These are phyloP conservation scores for Botrytis tulipae DNA, from an alignment of 2,329 filamentous ascomycete genomes.

Conservation along the genomic window DNA sequence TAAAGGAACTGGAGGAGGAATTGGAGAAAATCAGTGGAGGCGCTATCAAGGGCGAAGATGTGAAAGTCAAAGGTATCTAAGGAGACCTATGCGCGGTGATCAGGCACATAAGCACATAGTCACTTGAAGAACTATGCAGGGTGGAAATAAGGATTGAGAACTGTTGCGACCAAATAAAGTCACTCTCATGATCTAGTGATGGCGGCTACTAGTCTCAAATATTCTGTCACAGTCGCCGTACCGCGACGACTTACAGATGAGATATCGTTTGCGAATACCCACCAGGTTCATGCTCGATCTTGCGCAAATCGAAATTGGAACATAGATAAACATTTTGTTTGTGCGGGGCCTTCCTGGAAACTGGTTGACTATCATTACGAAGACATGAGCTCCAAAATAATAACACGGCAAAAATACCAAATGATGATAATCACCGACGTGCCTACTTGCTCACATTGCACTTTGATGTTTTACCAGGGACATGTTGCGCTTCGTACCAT, in stretches of 20 bases:
- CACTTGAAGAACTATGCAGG: not conserved
- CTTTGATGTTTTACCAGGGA: not conserved
- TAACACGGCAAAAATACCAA: not conserved
- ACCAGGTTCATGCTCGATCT: not conserved
- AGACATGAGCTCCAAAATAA: not conserved
- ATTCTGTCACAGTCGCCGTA: not conserved
- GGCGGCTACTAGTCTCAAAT: not conserved
- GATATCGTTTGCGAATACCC: not conserved
- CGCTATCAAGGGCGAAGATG: constrained; percentile 17
- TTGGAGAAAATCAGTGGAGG: constrained; percentile 16
- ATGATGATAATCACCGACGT: not conserved
- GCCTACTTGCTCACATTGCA: not conserved
- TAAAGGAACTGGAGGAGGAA: constrained; percentile 17
- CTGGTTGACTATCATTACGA: not conserved
- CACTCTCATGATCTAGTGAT: not conserved
- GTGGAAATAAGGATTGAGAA: not conserved
- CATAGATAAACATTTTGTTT: not conserved
- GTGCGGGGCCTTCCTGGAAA: too few relatives aligned
- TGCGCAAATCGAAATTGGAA: not conserved
- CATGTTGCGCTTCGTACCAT: not conserved
- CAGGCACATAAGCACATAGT: not conserved
- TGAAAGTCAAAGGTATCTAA: constrained; percentile 17
- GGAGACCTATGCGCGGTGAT: not conserved
- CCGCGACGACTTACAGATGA: not conserved
- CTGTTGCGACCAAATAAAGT: too few relatives aligned